Evolutionary conservation across 768 basidiomycete genomes (phyloP), one percentile per base, ranked within the genome.

Genomic region (Harrya chromipes): DNA sequence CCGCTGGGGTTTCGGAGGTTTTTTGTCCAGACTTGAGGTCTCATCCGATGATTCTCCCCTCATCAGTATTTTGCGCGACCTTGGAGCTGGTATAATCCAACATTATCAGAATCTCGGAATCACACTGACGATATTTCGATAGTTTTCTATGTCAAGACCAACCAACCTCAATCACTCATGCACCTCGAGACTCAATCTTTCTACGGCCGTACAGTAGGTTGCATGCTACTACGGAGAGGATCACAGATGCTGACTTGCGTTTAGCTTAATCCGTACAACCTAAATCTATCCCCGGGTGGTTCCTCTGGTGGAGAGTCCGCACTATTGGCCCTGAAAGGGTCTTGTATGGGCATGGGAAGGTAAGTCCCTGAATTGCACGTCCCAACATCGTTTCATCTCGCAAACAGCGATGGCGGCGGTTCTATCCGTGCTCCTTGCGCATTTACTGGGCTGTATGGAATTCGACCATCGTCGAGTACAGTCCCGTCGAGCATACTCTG

Each of bases 251-350:
- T 54, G 7, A 50, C 39, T 17, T 27, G n/a, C 20, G 40, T 41
- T 36, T 65, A 78, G 39, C 57, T 68, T 26, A 78, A 81, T 48
- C 80, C 80, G 1, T 60, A 66, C 61, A 78, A 79, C 52, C 63
- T 70, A 2, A 41, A 62, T 11, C 59, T 78, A 20, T 76, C 74
- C 0, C 60, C 71, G 1, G 80, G 80, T 12, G 80, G 80, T n/a
- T 78, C 77, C 10, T 74, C 74, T 2, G 80, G 80, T 7, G 80
- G 80, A 27, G 80, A 79, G 59, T 68, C 70, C 5, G 76, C 80
- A 0, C 56, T 80, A 1, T 45, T 80, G 2, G 76, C 76, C 4
- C 52, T 80, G 46, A 71, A 70, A 31, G 78, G 78, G 27, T 68
- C 71, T 19, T 72, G 72, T 24, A 52, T 80, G 24, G 74, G 79